Evolutionary conservation across 805 yeast genomes (phyloP), one percentile per base, ranked within the genome.

Genomic region (Starmera caribaea): DNA sequence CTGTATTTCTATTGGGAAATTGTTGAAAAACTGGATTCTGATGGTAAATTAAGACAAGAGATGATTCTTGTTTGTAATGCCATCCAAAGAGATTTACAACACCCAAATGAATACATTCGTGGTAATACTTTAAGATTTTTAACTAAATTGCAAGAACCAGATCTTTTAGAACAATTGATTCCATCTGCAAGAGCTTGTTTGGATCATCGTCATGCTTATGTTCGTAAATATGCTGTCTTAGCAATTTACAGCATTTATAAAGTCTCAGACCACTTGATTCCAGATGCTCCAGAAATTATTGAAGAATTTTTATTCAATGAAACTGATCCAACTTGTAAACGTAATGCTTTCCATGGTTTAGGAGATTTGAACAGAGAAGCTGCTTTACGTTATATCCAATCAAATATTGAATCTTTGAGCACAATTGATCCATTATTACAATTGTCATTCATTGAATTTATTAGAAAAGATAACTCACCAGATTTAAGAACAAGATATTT

Each of bases 21-120:
- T 41, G 94, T 96, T 58, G 94, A 96, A 41, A 94, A 94, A 64
- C 69, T 82, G 48, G 95, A 87, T 51, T 69, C 72, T 30, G 82
- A 82, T 39, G 97, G 97, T 4, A 87, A 86, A 61, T 75, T 94
- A 71, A 86, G 86, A 65, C 97, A 90, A 61, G 99, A 92, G 66
- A 92, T 92, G 97, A 90, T 94, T 63, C 76, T 92, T 47, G 97
- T 90, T 38, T 92, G 97, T 68, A 94, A 94, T 61, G 96, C 97
- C 39, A 87, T 92, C 55, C 95, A 92, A 63, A 89, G 88, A 62
- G 99, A 92, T 60, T 74, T 92, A 52, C 97, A 89, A 65, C 98
- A 94, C 65, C 96, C 98, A 38, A 92, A 92, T 68, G 98, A 92
- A 64, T 92, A 81, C 59, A 82, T 92, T 48, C 78, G 97, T 55